Percentiles rank a stretch among this genome's conserved stretches.
phyloP scores from a whole-genome alignment of 768 basidiomycete genomes.

The Phylloporus scabripes region DNA sequence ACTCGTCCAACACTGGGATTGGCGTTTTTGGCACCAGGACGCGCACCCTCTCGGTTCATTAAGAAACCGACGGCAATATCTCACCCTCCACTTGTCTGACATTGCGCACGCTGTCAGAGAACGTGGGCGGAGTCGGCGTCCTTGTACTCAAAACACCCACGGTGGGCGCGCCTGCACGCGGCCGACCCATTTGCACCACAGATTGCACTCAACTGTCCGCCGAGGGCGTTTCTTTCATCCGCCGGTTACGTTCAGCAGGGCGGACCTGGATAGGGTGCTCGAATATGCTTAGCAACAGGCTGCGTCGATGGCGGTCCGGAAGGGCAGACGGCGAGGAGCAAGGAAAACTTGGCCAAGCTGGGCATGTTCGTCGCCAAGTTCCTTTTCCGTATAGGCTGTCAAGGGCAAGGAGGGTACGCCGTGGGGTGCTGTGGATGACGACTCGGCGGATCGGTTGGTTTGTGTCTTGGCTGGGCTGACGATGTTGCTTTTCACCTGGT shows the following conservation, averaged over 20 bases:
- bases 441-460: constrained; percentile 23
- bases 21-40: constrained; percentile 56
- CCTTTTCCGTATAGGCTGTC: constrained; percentile 20
- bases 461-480: constrained; percentile 22
- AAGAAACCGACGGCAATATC: constrained; percentile 78
- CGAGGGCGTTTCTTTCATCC: constrained; percentile 64
- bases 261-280: constrained; percentile 57
- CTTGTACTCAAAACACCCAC: constrained; percentile 69
- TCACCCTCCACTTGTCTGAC: constrained; percentile 68
- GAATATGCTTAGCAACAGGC: constrained; percentile 47
- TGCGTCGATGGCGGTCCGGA: constrained; percentile 20
- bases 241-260: constrained; percentile 50
- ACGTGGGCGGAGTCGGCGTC: constrained; percentile 48
- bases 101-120: constrained; percentile 51
- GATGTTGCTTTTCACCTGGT: constrained; percentile 22
- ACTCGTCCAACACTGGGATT: constrained; percentile 59
- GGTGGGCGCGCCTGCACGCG: constrained; percentile 39
- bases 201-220: constrained; percentile 69
- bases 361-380: constrained; percentile 2
- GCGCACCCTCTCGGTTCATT: constrained; percentile 73
- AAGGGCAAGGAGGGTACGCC: constrained; percentile 27
- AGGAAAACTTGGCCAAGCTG: constrained; percentile 72
- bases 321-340: constrained; percentile 47
- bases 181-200: constrained; percentile 20
- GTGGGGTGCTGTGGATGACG: constrained; percentile 27